Percentiles rank a stretch among this genome's conserved stretches.
Evolutionary conservation across 177 flowering plant genomes (phyloP).

Genomic region (Vitis hybrid): DNA sequence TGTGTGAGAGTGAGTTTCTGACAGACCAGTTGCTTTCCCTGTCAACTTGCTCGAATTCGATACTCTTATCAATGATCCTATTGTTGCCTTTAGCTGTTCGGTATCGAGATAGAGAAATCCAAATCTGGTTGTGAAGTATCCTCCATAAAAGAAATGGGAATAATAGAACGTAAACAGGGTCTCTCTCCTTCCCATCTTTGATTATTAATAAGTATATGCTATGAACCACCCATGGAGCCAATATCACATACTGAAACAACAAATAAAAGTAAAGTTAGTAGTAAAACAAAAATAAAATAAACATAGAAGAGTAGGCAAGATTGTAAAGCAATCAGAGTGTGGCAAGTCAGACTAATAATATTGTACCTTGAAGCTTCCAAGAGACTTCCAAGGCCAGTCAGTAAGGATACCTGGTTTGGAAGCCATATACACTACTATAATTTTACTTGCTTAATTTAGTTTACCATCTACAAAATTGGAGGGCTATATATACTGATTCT

Average conservation of each 20-base stretch:
- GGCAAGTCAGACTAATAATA: not conserved
- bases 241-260: constrained; percentile 34
- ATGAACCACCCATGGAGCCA: constrained; percentile 39
- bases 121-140: constrained; percentile 28
- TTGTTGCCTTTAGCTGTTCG: constrained; percentile 29
- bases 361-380: constrained; percentile 56
- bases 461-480: too few relatives aligned
- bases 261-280: too few relatives aligned
- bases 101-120: constrained; percentile 34
- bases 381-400: constrained; percentile 60
- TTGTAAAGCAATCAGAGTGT: not conserved
- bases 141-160: constrained; percentile 31
- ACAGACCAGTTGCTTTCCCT: constrained; percentile 20
- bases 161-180: constrained; percentile 20
- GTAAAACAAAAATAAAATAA: too few relatives aligned
- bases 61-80: constrained; percentile 27
- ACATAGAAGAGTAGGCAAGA: not conserved
- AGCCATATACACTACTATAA: constrained; percentile 32
- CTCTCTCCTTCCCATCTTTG: constrained; percentile 24
- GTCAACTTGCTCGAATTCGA: constrained; percentile 41
- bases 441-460: too few relatives aligned
- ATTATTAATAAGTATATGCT: constrained; percentile 20
- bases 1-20: too few relatives aligned
- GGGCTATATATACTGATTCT: too few relatives aligned
- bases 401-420: constrained; percentile 54